Percentiles rank a stretch among this genome's conserved stretches.
Conservation (phyloP, 2,329 filamentous ascomycete genomes). For the Penicillium sp. region DNA sequence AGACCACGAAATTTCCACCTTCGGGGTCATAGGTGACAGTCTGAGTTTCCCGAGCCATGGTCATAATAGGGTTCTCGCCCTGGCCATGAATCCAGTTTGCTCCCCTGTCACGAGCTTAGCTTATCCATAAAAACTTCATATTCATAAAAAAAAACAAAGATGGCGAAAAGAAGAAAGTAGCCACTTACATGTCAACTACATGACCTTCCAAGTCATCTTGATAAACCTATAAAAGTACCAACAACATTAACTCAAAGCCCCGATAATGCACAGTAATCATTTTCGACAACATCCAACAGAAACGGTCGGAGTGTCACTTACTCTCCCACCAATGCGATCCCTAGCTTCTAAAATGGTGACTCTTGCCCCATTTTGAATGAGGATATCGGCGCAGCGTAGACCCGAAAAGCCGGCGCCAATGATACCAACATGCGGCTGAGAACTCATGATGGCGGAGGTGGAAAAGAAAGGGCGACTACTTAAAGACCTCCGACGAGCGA, state of each 20-base stretch:
- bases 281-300: no score
- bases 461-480: neutral
- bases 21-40: slow-evolving; percentile 55
- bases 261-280: neutral
- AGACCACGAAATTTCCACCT: slow-evolving; percentile 51
- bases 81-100: slow-evolving; percentile 68
- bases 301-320: slow-evolving; percentile 29
- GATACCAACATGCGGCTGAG: slow-evolving; percentile 54
- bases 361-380: slow-evolving; percentile 55
- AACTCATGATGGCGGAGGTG: slow-evolving; percentile 28
- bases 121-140: no score
- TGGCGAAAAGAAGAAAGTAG: slow-evolving; percentile 28
- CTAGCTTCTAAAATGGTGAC: slow-evolving; percentile 63
- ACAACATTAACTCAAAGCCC: neutral
- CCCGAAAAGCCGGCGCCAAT: slow-evolving; percentile 63
- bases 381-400: slow-evolving; percentile 59
- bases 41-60: slow-evolving; percentile 55
- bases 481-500: neutral
- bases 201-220: slow-evolving; percentile 51
- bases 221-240: slow-evolving; percentile 42
- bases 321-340: slow-evolving; percentile 59
- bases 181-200: slow-evolving; percentile 57
- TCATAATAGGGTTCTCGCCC: slow-evolving; percentile 58
- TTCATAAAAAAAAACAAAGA: neutral
- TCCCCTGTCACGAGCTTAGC: slow-evolving; percentile 43